Base-by-base conservation (phyloP, 805 yeast species). In the Cyberlindnera saturnus region DNA sequence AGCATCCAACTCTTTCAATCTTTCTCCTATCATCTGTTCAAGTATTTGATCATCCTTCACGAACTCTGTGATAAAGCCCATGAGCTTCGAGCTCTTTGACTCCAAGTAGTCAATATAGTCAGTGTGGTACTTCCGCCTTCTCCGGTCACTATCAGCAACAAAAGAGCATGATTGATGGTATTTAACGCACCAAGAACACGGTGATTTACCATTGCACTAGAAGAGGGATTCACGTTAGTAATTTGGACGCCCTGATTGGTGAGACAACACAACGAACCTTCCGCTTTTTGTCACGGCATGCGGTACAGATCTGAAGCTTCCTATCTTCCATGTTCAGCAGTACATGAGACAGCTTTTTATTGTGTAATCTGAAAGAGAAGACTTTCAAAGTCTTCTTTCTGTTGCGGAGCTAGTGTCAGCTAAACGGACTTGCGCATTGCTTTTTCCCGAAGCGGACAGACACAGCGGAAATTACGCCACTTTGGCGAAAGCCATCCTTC, bases 51-150 rank as follows among this genome's bases (percentile, higher is more conserved):
- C 59, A 23, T 57, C 54, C 32, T 53, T 48, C 5, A 52, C 50
- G 36, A 52, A 49, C 42, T 46, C 52, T 19, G 30, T 36, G 13
- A 63, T 56, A 43, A 51, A 62, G 9, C 38, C 31, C 17, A 53
- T 56, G 26, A 62, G 45, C 5, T 41, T 50, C 0, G 38, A 37
- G 0, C 60, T 46, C 39, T 56, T 57, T 7, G 50, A 47, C 23
- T 60, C 64, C 14, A 63, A 49, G 28, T 56, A 53, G 23, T 52
- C 56, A 3, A 62, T 56, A 34, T 63, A 63, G 40, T 60, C 64
- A 1, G 65, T 58, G 42, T 62, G 61, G 42, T 61, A 63, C 40
- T 63, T 63, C 16, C 68, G 38, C 32, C 66, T 44, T 43, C 68
- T 46, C 38, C 64, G 44, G 39, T 63, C 67, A 16, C 42, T 35